Base-by-base conservation (phyloP, 2,329 filamentous ascomycete species). In the Neonectria punicea region DNA sequence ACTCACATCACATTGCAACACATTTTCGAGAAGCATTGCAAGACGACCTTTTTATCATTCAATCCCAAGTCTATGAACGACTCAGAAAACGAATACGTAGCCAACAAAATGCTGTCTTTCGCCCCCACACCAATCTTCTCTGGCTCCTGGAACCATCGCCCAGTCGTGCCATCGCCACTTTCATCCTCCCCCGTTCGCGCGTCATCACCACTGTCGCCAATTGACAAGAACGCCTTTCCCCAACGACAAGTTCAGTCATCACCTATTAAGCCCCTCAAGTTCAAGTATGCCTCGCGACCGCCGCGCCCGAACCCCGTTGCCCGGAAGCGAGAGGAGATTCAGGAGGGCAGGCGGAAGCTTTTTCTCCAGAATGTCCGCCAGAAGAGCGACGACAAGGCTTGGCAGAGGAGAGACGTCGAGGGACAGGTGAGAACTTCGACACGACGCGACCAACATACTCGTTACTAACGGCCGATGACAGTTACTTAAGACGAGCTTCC, bases 351-450 rank as follows among this genome's bases (percentile, higher is more conserved):
- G 62, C 83, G 92, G 51, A 86, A 87, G 34, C 81, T 91, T 61
- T 95, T 95, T 72, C 80, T 95, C 64, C 87, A 89, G 74, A 91
- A 85, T 56, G 89, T 92, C 18, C 83, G 87, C 63, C 85, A 88
- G 71, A 84, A 86, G 44, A 81, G 84, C 3, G 87, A 91, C 46
- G 87, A 92, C 30, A 85, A 81, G 71, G 80, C 81, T 22, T 91
- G 89, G 84, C 83, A 86, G 71, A 81, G 85, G 56, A 81, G 89
- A 68, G 88, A 89, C 28, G 88, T 89, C 3, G 89, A 91, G 71
- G 88, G 90, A 70, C 78, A 82, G 70, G 80, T 81, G 72, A 66
- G 73, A 61, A 10, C 13, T 10, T 14, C 13, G 5, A 10, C 6
- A 16, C 30, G 0, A 43, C 10, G 49, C 5, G 14, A 8, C n/a